A percentile compares a stretch with the other conserved stretches of the same genome.
These are phyloP conservation scores for Taphrina communis DNA, from an alignment of 1,139 yeast genomes.

Conservation along the genomic window DNA sequence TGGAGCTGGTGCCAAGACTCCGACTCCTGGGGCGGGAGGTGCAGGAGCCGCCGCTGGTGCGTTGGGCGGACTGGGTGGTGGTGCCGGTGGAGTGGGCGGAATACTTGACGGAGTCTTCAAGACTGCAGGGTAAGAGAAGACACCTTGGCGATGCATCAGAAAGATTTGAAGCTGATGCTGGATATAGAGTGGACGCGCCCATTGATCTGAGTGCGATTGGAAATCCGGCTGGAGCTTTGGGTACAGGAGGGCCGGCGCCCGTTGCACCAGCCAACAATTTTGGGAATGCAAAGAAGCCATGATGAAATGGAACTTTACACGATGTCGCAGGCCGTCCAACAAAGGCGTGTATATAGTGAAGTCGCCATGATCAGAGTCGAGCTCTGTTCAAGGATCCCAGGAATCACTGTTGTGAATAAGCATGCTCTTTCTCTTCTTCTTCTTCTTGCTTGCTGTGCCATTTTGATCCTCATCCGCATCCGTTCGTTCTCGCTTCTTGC, in stretches of 20 bases:
- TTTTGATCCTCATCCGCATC: constrained; percentile 17
- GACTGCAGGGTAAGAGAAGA: constrained; percentile 6
- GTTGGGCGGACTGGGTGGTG: constrained; percentile 8
- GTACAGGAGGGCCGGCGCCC: constrained; percentile 15
- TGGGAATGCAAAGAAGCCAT: constrained; percentile 14
- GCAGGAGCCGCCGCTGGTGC: constrained; percentile 1
- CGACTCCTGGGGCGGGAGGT: not conserved
- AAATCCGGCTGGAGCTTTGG: constrained; percentile 15
- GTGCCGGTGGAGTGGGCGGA: constrained; percentile 3
- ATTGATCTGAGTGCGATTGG: constrained; percentile 11
- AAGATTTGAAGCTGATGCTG: too few species aligned
- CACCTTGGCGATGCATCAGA: too few species aligned
- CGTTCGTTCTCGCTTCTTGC: constrained; percentile 20
- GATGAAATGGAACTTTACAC: not conserved
- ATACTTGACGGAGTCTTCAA: constrained; percentile 16
- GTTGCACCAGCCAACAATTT: constrained; percentile 13
- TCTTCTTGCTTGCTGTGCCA: constrained; percentile 10
- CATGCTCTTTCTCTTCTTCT: constrained; percentile 29
- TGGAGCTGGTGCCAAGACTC: not conserved
- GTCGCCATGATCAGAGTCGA: not conserved
- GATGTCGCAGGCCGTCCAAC: not conserved
- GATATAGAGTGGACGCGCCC: constrained; percentile 7
- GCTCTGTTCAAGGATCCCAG: constrained; percentile 2
- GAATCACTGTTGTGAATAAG: constrained; percentile 9
- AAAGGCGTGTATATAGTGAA: not conserved